Evolutionary conservation across 495 filamentous ascomycete genomes (phyloP), one percentile per base, ranked within the genome.

Genomic region (Talaromyces adpressus): DNA sequence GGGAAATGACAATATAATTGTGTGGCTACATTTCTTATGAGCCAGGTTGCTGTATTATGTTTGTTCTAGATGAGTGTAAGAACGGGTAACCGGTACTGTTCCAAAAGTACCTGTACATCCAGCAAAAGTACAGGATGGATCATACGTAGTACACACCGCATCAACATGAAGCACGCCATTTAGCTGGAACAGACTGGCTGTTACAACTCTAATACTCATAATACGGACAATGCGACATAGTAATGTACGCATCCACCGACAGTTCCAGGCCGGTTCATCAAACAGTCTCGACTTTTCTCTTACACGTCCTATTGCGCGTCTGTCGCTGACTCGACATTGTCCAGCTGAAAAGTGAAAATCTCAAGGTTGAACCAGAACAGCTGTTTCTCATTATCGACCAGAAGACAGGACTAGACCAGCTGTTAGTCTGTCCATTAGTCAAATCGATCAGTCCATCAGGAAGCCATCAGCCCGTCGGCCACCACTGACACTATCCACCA

Each of bases 91-190:
- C n/a, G 45, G 36, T 41, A 41, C 18, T 18, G 45, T 8, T 6
- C n/a, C 45, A 20, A 2, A 49, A 6, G n/a, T 18, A 49, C 45
- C 45, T 49, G n/a, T 49, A 49, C 45, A 49, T 7, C 45, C 45
- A 49, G 45, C 45, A 49, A 41, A 14, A 41, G 36, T 49, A 49
- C 45, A 49, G 45, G 9, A 49, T 49, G 45, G 45, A 20, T 56
- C 52, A n/a, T 56, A n/a, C n/a, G n/a, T n/a, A n/a, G n/a, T n/a
- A 56, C 52, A 56, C 52, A 56, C 52, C 52, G 52, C 52, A 56
- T 56, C 52, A 16, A 25, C 22, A 27, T 29, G 52, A 56, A 56
- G 52, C 52, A 56, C 52, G 23, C 52, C 52, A 56, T 56, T 22
- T 29, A 22, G 52, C 20, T 27, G 23, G 22, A 14, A 22, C 22